These are phyloP conservation scores for Eimeria mitis DNA, from an alignment of 169 alveolate genomes.

Conservation along the genomic window DNA sequence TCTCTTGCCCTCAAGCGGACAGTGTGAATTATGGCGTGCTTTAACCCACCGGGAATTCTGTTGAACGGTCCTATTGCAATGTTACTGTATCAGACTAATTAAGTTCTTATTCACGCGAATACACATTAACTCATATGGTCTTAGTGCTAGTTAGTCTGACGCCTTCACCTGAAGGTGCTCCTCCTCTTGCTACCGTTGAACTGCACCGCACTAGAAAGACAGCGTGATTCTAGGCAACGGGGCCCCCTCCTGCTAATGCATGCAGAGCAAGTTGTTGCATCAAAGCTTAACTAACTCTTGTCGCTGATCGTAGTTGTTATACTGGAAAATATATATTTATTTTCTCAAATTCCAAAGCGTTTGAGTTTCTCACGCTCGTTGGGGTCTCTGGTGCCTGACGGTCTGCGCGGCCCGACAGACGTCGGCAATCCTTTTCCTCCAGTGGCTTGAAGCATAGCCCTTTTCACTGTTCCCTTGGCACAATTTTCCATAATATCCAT, in stretches of 20 bases:
- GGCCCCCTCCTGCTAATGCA: conserved; percentile 15
- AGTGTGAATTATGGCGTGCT: too few species aligned
- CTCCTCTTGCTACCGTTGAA: not conserved
- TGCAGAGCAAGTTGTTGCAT: not conserved
- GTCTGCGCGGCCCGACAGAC: conserved; percentile 98
- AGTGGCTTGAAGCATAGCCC: not conserved
- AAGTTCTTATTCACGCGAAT: too few species aligned
- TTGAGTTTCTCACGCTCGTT: conserved; percentile 89
- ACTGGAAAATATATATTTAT: conserved; percentile 14
- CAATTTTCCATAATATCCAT: not conserved
- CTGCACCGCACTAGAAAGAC: too few species aligned
- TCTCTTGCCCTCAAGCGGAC: too few species aligned
- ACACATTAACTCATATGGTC: not conserved
- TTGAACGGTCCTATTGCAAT: too few species aligned
- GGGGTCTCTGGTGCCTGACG: conserved; percentile 96
- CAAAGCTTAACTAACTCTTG: not conserved
- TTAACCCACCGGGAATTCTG: too few species aligned
- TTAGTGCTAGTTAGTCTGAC: too few species aligned
- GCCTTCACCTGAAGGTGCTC: too few species aligned
- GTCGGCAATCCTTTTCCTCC: conserved; percentile 92
- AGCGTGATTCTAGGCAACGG: not conserved
- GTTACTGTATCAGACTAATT: too few species aligned
- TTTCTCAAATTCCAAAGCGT: not conserved
- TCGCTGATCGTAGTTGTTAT: not conserved
- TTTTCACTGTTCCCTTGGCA: not conserved